phyloP scores from a whole-genome alignment of 768 basidiomycete genomes.

The Lyophyllum atratum region DNA sequence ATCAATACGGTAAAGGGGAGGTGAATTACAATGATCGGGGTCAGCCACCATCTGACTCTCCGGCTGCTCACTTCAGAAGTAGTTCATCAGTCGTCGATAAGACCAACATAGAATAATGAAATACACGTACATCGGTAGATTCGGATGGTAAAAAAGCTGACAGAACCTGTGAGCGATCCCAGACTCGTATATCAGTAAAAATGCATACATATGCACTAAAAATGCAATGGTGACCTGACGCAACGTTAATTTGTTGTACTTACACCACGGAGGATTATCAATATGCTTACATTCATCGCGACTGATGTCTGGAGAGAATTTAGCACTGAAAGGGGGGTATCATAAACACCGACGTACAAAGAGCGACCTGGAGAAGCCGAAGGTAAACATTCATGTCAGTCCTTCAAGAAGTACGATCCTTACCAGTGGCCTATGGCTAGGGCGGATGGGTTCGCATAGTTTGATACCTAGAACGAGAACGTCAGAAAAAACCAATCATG shows the following conservation, averaged over 20 bases:
- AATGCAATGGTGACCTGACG: constrained; percentile 29
- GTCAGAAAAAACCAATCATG: too few relatives aligned
- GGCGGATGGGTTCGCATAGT: constrained; percentile 35
- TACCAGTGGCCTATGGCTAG: constrained; percentile 39
- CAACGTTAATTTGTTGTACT: neutral
- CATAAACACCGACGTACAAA: constrained; percentile 25
- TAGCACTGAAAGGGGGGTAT: neutral
- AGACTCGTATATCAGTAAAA: neutral
- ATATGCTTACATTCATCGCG: constrained; percentile 22
- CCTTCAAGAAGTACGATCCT: neutral
- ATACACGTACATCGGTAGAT: constrained; percentile 29
- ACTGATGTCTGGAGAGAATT: constrained; percentile 24
- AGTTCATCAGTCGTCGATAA: neutral
- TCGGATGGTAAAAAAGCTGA: constrained; percentile 34
- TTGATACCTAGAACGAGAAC: constrained; percentile 30
- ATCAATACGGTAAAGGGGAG: neutral
- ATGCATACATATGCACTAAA: constrained; percentile 32
- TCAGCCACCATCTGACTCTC: constrained; percentile 33
- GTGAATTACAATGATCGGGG: constrained; percentile 28
- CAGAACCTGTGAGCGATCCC: neutral
- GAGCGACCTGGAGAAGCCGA: constrained; percentile 30
- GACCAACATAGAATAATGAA: neutral
- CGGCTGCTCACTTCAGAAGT: constrained; percentile 29
- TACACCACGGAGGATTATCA: neutral
- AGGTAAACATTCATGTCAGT: neutral